Evolutionary conservation across 2,329 filamentous ascomycete genomes (phyloP).

Genomic region (Teratosphaeria zuluensis): DNA sequence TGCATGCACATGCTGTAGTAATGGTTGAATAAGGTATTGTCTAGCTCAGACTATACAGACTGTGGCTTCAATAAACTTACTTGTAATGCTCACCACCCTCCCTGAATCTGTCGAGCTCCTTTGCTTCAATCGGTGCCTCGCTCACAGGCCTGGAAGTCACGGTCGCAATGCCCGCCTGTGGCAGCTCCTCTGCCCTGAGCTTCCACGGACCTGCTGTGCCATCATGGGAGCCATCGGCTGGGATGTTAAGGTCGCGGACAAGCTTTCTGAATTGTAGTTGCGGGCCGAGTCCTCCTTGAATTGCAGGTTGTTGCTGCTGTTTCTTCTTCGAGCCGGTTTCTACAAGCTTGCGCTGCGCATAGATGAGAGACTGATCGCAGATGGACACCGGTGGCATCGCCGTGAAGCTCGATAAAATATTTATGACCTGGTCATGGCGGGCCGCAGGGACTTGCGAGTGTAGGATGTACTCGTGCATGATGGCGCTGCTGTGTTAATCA

Average conservation of each 20-base stretch:
- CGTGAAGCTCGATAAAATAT: slow-evolving; percentile 52
- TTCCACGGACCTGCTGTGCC: slow-evolving; percentile 13
- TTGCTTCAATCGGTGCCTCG: slow-evolving; percentile 38
- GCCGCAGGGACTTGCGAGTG: slow-evolving; percentile 48
- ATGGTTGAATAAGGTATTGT: background rate
- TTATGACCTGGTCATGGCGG: slow-evolving; percentile 51
- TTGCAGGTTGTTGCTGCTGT: slow-evolving; percentile 9
- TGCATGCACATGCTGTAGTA: background rate
- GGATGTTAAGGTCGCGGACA: slow-evolving; percentile 9
- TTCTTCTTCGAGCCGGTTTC: slow-evolving; percentile 12
- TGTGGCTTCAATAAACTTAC: slow-evolving; percentile 3
- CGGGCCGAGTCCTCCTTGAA: background rate
- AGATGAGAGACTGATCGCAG: slow-evolving; percentile 48
- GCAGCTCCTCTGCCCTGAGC: slow-evolving; percentile 23
- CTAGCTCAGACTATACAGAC: background rate
- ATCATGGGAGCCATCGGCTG: background rate
- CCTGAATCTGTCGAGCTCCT: slow-evolving; percentile 28
- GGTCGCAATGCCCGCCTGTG: slow-evolving; percentile 42
- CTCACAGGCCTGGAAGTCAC: slow-evolving; percentile 45
- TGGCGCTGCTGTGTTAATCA: background rate
- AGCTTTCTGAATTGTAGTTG: slow-evolving; percentile 13
- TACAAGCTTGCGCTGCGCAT: slow-evolving; percentile 40
- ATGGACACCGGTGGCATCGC: slow-evolving; percentile 50
- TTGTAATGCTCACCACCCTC: slow-evolving; percentile 11
- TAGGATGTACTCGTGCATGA: slow-evolving; percentile 54